These are phyloP conservation scores for Chionographis japonica DNA, from an alignment of 106 monocot species.

Conservation along the genomic window DNA sequence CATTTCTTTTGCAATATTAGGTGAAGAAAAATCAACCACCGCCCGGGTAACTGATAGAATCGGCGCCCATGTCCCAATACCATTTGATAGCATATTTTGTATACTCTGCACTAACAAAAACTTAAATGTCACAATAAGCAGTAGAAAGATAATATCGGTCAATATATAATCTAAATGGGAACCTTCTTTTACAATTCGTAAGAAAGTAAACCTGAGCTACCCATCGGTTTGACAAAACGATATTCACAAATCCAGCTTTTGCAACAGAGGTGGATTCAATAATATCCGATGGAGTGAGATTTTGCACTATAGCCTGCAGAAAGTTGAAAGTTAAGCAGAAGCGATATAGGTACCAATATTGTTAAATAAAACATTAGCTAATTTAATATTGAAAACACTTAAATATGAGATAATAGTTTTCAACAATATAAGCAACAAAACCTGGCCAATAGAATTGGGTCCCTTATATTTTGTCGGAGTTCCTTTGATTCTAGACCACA, in stretches of 20 bases:
- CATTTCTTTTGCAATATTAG: slow-evolving; percentile 99
- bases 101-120: slow-evolving; percentile 53
- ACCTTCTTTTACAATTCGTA: neutral
- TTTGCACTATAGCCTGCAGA: slow-evolving; percentile 71
- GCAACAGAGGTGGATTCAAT: slow-evolving; percentile 83
- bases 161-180: too few relatives aligned
- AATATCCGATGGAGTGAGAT: slow-evolving; percentile 69
- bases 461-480: slow-evolving; percentile 64
- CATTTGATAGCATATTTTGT: slow-evolving; percentile 70
- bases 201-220: slow-evolving; percentile 52
- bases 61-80: slow-evolving; percentile 85
- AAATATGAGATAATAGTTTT: too few relatives aligned
- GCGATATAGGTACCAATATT: too few relatives aligned
- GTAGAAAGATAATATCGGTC: neutral
- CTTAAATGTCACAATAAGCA: neutral
- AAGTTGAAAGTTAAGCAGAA: neutral
- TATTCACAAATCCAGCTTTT: slow-evolving; percentile 75
- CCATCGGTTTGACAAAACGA: slow-evolving; percentile 71
- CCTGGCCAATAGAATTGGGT: slow-evolving; percentile 92
- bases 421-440: slow-evolving; percentile 12
- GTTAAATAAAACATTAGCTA: neutral
- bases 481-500: slow-evolving; percentile 82
- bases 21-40: slow-evolving; percentile 94
- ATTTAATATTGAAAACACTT: too few relatives aligned
- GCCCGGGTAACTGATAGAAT: slow-evolving; percentile 53